Percentiles rank a stretch among this genome's conserved stretches.
Conservation (phyloP, 805 yeast species). For the Myxozyma neglecta region DNA sequence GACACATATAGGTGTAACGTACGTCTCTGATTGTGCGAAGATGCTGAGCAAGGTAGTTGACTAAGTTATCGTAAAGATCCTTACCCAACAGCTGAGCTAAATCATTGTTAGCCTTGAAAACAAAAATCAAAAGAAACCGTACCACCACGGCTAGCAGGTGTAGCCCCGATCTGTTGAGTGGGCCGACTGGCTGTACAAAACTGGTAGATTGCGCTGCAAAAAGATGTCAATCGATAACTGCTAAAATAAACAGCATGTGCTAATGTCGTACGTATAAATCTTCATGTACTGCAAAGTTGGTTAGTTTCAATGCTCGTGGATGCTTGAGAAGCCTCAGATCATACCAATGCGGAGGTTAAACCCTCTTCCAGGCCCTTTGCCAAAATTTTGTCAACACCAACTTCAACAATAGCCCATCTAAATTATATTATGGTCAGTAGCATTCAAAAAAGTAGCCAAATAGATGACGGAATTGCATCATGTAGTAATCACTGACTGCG, state of each 20-base stretch:
- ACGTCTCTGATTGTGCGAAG: constrained; percentile 35
- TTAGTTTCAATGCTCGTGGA: background rate
- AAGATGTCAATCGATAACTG: background rate
- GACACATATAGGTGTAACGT: constrained; percentile 2
- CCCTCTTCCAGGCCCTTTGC: constrained; percentile 42
- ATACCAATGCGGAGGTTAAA: constrained; percentile 40
- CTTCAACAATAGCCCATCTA: constrained; percentile 45
- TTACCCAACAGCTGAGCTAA: constrained; percentile 71
- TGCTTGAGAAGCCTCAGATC: background rate
- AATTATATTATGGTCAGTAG: background rate
- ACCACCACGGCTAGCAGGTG: constrained; percentile 30
- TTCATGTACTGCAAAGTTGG: constrained; percentile 35
- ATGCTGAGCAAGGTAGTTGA: constrained; percentile 63
- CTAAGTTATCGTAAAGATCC: constrained; percentile 75
- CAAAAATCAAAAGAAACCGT: background rate
- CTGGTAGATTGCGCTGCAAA: constrained; percentile 31
- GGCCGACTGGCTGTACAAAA: constrained; percentile 33
- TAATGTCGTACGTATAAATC: constrained; percentile 37
- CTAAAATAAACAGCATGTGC: background rate
- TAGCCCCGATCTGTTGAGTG: constrained; percentile 26
- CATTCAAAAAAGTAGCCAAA: background rate
- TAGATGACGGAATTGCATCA: background rate
- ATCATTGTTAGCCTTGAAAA: background rate
- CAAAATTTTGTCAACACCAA: constrained; percentile 44
- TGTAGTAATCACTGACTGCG: background rate